Percentiles rank a stretch among this genome's conserved stretches.
These are phyloP conservation scores for Solanum peruvianum DNA, from an alignment of 257 asterid species.

Conservation along the genomic window DNA sequence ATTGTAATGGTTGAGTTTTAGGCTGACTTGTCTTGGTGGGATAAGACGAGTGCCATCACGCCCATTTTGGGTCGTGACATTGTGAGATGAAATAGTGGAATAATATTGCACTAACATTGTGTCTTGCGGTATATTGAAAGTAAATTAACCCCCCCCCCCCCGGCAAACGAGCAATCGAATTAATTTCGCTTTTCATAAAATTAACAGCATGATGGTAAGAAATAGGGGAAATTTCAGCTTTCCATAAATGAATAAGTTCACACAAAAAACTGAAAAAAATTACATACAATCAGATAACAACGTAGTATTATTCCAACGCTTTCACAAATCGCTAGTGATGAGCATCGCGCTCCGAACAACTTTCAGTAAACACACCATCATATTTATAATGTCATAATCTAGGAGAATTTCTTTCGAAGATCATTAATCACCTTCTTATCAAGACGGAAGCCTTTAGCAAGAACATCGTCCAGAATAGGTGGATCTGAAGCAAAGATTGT, in stretches of 20 bases:
- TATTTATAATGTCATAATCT: not conserved
- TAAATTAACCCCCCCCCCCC: fast-evolving
- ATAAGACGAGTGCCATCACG: too few species aligned
- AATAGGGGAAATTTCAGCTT: not conserved
- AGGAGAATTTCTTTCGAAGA: not conserved
- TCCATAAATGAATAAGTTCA: not conserved
- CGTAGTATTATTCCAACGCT: not conserved
- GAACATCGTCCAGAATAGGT: not conserved
- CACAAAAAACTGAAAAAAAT: not conserved
- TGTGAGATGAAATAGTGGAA: not conserved
- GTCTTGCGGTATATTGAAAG: not conserved
- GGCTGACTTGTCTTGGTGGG: too few species aligned
- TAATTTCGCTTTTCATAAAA: not conserved
- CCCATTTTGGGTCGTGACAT: too few species aligned
- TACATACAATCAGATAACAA: not conserved
- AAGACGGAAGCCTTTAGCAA: not conserved
- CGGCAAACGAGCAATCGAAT: too few species aligned
- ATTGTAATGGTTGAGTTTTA: too few species aligned
- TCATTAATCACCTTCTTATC: not conserved
- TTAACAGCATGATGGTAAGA: not conserved
- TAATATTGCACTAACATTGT: not conserved
- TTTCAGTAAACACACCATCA: not conserved
- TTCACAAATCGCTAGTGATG: not conserved
- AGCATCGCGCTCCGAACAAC: not conserved
- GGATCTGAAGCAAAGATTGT: not conserved